Evolutionary conservation across 768 basidiomycete genomes (phyloP).

Genomic region (Nevesoporus exiguus): DNA sequence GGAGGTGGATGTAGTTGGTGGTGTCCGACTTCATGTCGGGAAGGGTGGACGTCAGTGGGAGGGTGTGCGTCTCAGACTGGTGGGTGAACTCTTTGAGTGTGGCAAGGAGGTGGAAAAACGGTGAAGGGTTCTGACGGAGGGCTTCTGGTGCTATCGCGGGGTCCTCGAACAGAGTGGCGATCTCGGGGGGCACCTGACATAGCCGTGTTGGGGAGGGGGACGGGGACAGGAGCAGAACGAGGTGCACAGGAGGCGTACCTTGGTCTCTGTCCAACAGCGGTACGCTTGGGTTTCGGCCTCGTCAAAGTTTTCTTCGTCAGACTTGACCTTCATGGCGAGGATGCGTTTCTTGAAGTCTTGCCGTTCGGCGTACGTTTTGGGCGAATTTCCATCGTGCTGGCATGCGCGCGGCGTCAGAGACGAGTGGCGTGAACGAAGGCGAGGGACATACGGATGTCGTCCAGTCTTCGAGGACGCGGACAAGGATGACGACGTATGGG

Average conservation of each 20-base stretch:
- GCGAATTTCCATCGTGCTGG: slow-evolving; percentile 65
- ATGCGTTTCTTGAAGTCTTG: slow-evolving; percentile 73
- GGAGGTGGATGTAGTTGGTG: slow-evolving; percentile 74
- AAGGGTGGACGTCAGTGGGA: slow-evolving; percentile 82
- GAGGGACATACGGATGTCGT: slow-evolving; percentile 61
- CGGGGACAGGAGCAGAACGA: neutral
- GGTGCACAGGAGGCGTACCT: slow-evolving; percentile 26
- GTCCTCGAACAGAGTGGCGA: slow-evolving; percentile 61
- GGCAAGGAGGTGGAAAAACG: slow-evolving; percentile 77
- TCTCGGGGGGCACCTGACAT: slow-evolving; percentile 61
- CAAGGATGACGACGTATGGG: slow-evolving; percentile 86
- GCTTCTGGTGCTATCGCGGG: slow-evolving; percentile 44
- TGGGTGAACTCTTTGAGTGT: slow-evolving; percentile 66
- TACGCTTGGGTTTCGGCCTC: slow-evolving; percentile 90
- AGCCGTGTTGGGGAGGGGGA: neutral
- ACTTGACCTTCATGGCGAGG: slow-evolving; percentile 60
- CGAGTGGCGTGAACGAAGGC: no score
- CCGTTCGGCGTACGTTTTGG: slow-evolving; percentile 57
- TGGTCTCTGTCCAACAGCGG: slow-evolving; percentile 64
- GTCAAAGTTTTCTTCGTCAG: slow-evolving; percentile 96
- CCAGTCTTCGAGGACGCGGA: slow-evolving; percentile 82
- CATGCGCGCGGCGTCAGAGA: neutral
- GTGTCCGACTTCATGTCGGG: slow-evolving; percentile 98
- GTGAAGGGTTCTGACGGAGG: slow-evolving; percentile 45
- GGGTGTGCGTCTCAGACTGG: slow-evolving; percentile 50